Evolutionary conservation across 2,329 filamentous ascomycete genomes (phyloP).

Genomic region (Myriosclerotinia scirpicola): DNA sequence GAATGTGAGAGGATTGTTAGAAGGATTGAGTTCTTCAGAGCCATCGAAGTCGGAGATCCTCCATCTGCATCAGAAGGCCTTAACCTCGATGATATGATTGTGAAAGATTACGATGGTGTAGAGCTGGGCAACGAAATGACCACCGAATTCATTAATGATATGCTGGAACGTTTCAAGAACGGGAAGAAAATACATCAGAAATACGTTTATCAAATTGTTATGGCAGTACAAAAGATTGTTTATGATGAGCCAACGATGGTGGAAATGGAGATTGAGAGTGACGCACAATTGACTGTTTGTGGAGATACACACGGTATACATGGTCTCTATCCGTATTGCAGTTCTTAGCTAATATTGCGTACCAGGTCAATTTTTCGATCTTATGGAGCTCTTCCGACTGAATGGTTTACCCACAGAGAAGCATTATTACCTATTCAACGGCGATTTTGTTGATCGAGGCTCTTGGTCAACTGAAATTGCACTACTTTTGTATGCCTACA

Average conservation of each 20-base stretch:
- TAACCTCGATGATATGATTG: constrained; percentile 86
- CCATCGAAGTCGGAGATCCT: constrained; percentile 90
- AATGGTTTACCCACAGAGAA: constrained; percentile 83
- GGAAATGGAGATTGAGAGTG: constrained; percentile 78
- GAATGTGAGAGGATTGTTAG: constrained; percentile 96
- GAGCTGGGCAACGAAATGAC: constrained; percentile 82
- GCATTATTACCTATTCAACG: constrained; percentile 96
- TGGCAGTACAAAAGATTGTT: constrained; percentile 85
- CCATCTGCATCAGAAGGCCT: constrained; percentile 89
- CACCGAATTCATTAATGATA: constrained; percentile 94
- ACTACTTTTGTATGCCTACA: constrained; percentile 90
- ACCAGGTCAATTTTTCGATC: constrained; percentile 93
- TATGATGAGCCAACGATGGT: constrained; percentile 97
- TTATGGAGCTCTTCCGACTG: constrained; percentile 91
- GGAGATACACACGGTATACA: constrained; percentile 91
- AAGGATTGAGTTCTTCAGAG: constrained; percentile 87
- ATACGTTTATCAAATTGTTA: constrained; percentile 95
- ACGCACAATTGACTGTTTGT: constrained; percentile 84
- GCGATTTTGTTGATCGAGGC: constrained; percentile 95
- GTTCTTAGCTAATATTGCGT: background rate
- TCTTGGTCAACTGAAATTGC: constrained; percentile 99
- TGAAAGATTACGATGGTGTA: constrained; percentile 82
- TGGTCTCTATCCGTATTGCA: constrained; percentile 23
- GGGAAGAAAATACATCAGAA: constrained; percentile 95
- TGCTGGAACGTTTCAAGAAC: constrained; percentile 92